Evolutionary conservation across 1,284 basidiomycete genomes (phyloP).

Genomic region (Omphalotus olearius): DNA sequence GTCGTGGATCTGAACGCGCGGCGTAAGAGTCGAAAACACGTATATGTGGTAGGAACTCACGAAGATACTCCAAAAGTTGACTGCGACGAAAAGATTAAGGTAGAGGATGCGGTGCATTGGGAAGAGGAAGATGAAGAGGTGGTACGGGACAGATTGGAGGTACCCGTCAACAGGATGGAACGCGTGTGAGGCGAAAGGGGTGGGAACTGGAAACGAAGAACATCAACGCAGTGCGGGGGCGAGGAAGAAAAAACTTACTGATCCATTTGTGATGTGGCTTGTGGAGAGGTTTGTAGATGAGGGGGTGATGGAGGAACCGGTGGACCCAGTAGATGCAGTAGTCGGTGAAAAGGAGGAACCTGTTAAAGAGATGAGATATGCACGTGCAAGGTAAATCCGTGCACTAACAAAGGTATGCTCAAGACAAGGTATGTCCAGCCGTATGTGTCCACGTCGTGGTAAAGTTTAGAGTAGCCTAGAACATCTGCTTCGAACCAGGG

Average conservation of each 20-base stretch:
- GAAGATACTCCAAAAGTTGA: constrained; percentile 91
- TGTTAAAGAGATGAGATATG: constrained; percentile 20
- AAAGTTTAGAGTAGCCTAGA: constrained; percentile 80
- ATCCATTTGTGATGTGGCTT: constrained; percentile 99
- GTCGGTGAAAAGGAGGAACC: constrained; percentile 91
- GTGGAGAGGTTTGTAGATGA: constrained; percentile 87
- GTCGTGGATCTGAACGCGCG: constrained; percentile 79
- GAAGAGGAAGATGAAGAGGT: constrained; percentile 89
- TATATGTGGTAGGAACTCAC: constrained; percentile 38
- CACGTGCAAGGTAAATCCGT: background rate
- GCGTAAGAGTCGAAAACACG: background rate
- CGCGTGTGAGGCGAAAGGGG: constrained; percentile 94
- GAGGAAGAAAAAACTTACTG: constrained; percentile 46
- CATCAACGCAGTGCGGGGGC: background rate
- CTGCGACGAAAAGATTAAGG: constrained; percentile 79
- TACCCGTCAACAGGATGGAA: constrained; percentile 98
- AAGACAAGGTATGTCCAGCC: constrained; percentile 63
- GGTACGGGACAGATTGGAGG: constrained; percentile 91
- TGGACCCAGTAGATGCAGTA: constrained; percentile 94
- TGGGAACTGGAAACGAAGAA: constrained; percentile 67
- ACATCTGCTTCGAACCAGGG: constrained; percentile 96
- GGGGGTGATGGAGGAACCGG: constrained; percentile 84
- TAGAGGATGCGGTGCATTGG: constrained; percentile 86
- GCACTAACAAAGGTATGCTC: constrained; percentile 59
- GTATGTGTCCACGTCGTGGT: constrained; percentile 72